A percentile compares a stretch with the other conserved stretches of the same genome.
Conservation (phyloP, 202 grass and related monocot genomes). For the Miscanthus sacchariflorus region DNA sequence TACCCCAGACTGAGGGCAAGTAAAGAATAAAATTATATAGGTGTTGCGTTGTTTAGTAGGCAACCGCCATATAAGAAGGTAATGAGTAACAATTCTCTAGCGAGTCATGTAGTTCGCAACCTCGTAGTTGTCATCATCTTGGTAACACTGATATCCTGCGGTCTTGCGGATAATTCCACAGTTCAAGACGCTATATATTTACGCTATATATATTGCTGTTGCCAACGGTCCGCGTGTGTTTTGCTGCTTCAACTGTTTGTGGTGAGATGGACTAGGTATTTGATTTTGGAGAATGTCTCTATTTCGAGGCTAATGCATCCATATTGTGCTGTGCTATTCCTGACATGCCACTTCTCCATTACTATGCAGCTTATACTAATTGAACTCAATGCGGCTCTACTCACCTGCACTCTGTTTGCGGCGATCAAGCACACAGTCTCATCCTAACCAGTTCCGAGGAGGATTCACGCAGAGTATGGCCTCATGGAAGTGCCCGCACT, state of each 20-base stretch:
- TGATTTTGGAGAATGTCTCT: neutral
- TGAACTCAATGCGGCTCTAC: slow-evolving; percentile 58
- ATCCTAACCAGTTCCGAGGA: slow-evolving; percentile 46
- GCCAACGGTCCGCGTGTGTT: neutral
- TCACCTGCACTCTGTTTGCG: slow-evolving; percentile 45
- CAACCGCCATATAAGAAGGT: neutral
- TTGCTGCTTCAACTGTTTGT: neutral
- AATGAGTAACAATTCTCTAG: neutral
- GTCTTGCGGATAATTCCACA: neutral
- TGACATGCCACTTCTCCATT: neutral
- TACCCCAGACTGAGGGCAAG: slow-evolving; percentile 8
- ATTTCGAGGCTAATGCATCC: neutral
- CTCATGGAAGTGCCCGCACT: slow-evolving; percentile 36
- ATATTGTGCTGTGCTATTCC: slow-evolving; percentile 1
- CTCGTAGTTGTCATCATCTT: neutral
- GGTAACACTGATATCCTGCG: neutral
- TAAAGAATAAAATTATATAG: neutral
- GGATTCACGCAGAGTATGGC: slow-evolving; percentile 40
- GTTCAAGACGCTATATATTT: neutral
- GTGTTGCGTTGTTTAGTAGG: neutral
- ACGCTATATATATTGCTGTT: neutral
- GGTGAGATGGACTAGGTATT: neutral
- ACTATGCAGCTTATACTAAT: slow-evolving; percentile 30
- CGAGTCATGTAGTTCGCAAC: neutral
- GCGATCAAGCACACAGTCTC: slow-evolving; percentile 47